Base-by-base conservation (phyloP, 1,284 basidiomycete species). In the Tilletia indica region DNA sequence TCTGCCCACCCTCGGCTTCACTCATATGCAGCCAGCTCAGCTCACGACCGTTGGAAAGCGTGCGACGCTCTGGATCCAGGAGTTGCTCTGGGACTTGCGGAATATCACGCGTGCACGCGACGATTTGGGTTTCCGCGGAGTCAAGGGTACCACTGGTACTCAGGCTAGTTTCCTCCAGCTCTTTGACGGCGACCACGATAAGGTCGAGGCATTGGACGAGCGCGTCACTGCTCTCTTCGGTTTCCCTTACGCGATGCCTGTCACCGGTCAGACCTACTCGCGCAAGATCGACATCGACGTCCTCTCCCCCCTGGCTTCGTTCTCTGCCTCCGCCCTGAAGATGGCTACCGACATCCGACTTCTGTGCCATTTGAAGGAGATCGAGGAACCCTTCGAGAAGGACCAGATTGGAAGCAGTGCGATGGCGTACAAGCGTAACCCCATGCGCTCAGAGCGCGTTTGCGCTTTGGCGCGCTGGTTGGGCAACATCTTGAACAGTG, bases 391-490 rank as follows among this genome's bases (percentile, higher is more conserved):
- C 0, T 99, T 99, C 85, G 97, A 99, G 86, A 93, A 94, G 76
- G 96, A 96, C 69, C 97, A 99, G 87, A 99, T 99, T 78, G 97
- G 97, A n/a, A 85, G 84, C 74, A 83, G 77, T n/a, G 95, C 95
- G 19, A 99, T 99, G 96, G 96, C 97, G 2, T 99, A 99, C 90
- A 99, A 99, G 87, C 90, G 97, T 74, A 99, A 99, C 86, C 97
- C 97, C 0, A 99, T 99, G 97, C 93, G 97, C 71, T 95, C 90
- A 74, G 97, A 99, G 86, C 92, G 97, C 66, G 92, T 97, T 68
- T 99, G 97, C 88, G 94, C 92, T 80, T 89, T 99, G 63, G 89
- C 96, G 25, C 88, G 97, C 93, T 97, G 93, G 90, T 91, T 68
- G 11, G 80, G 81, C 9, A 83, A 83, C 68, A 76, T 78, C 9